Base-by-base conservation (phyloP, 768 basidiomycete genomes). In the Suillus ampliporus region DNA sequence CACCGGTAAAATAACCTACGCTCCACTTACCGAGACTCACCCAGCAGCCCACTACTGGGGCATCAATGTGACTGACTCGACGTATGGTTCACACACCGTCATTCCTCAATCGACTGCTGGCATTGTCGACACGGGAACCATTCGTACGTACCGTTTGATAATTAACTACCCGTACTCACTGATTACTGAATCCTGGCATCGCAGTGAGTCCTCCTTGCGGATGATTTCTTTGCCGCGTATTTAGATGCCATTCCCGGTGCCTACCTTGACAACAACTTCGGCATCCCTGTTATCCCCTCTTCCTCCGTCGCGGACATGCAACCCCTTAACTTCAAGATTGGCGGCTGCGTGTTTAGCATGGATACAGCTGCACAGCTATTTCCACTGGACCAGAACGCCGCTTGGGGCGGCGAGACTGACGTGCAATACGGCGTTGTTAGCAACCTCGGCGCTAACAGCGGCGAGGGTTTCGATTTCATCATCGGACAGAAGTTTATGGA, bases 41-140 rank as follows among this genome's bases (percentile, higher is more conserved):
- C 73, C 74, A 6, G 61, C 75, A 2, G 41, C 57, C 17, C 14
- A 3, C 11, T 76, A 51, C 64, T 76, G 76, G 76, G 75, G 75
- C 11, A 68, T 76, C 46, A 66, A 76, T 37, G 54, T 76, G 50
- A 70, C 67, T 9, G 61, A 31, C 13, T 44, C 41, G 8, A 64
- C 68, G 2, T 73, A 66, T 37, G 68, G 70, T 34, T 17, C n/a
- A 7, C 28, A 52, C 6, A 52, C 50, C 5, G 26, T 69, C 35
- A 70, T 76, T 14, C 53, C 63, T 8, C 31, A 37, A 5, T 69
- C 71, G n/a, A 65, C 58, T 15, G 71, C 75, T 28, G 74, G 72
- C 14, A 70, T 75, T 11, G 73, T 72, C 35, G 72, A 74, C 57
- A 68, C 68, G 7, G 74, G 73, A n/a, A 71, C 72, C 26, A 68